Base-by-base conservation (phyloP, 805 yeast genomes). In the Schwanniomyces sp. region DNA sequence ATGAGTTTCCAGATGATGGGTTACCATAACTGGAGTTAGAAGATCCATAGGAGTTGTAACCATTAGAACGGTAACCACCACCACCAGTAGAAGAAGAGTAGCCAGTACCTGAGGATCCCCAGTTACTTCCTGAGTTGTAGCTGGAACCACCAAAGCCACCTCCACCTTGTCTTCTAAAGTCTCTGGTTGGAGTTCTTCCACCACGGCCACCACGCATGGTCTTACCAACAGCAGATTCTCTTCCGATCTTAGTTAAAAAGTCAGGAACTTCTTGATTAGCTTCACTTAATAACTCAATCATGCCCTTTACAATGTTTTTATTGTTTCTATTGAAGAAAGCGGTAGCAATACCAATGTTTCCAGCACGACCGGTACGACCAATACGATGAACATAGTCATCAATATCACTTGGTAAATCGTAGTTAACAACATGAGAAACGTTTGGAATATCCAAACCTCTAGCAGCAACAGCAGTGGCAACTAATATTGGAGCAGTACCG, bases 341-440 rank as follows among this genome's bases (percentile, higher is more conserved):
- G 57, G 97, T 91, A 56, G 99, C 97, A 61, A 88, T 80, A 88
- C 99, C 99, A 53, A 87, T 85, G 78, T 94, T 94, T 82, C 99
- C 99, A 63, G 99, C 99, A 85, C 99, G 94, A 76, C 99, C 99
- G 66, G 99, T 94, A 85, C 99, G 92, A 83, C 99, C 99, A 68
- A 94, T 94, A 79, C 99, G 88, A 79, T 94, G 99, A 50, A 94
- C 99, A 68, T 94, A 94, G 74, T 94, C 99, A 72, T 94, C 99
- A 64, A 94, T 88, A 72, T 94, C 98, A 67, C 86, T 78, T 70
- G 99, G 99, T 70, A 94, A 80, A 69, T 94, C 99, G 71, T 87
- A 94, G 82, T 94, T 94, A 75, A 94, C 86, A 65, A 94, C 99
- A 69, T 92, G 98, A 42, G 95, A 86, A 61, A 94, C 99, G 69